A percentile compares a stretch with the other conserved stretches of the same genome.
These are phyloP conservation scores for Marasmius oreades DNA, from an alignment of 1,284 basidiomycete species.

Conservation along the genomic window DNA sequence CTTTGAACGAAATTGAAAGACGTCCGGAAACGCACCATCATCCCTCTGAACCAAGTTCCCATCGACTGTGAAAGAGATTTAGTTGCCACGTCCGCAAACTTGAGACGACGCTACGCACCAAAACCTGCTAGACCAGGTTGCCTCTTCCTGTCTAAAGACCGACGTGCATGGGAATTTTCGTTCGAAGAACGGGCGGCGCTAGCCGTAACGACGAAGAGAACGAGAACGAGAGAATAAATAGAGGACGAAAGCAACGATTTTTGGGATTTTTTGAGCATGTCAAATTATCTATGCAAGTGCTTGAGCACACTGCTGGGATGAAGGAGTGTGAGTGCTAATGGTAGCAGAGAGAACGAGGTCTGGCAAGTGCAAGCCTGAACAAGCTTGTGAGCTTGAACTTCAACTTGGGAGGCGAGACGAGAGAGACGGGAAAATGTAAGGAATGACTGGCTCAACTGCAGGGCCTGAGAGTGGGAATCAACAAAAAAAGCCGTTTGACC, in stretches of 20 bases:
- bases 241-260: slow-evolving; percentile 3
- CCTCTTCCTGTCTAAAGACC: slow-evolving; percentile 26
- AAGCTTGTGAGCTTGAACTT: slow-evolving; percentile 4
- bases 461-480: background rate
- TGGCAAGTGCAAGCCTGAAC: slow-evolving; percentile 1
- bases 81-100: background rate
- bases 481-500: background rate
- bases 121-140: background rate
- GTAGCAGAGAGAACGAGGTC: slow-evolving; percentile 1
- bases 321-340: slow-evolving; percentile 10
- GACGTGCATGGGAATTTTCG: slow-evolving; percentile 37
- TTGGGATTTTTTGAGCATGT: slow-evolving; percentile 1
- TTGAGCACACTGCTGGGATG: slow-evolving; percentile 7
- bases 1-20: no score
- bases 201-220: slow-evolving; percentile 24
- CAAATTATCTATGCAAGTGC: slow-evolving; percentile 7
- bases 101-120: slow-evolving; percentile 18
- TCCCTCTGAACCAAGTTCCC: background rate
- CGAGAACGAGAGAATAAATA: slow-evolving; percentile 18
- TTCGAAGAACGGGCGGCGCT: slow-evolving; percentile 34
- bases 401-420: background rate
- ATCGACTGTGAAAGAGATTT: background rate
- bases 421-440: slow-evolving; percentile 5
- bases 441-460: background rate
- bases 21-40: background rate